Conservation (phyloP, 371 early-diverging fungal genomes). For the Dinochytrium kinnereticum region DNA sequence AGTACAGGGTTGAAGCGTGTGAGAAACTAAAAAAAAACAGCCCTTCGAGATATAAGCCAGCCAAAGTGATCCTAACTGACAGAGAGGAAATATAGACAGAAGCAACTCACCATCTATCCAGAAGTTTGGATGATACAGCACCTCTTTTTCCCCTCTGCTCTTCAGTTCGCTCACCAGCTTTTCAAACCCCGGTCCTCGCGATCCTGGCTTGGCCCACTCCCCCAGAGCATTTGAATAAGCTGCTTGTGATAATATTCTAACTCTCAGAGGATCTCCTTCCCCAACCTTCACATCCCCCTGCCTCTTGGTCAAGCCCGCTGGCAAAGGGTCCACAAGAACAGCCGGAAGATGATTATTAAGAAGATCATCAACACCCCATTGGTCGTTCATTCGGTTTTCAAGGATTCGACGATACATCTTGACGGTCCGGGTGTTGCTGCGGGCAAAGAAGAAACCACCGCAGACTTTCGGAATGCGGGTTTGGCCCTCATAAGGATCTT, state of each 20-base stretch:
- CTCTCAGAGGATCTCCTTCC: neutral
- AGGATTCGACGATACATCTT: constrained; percentile 2
- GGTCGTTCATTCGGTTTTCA: constrained; percentile 12
- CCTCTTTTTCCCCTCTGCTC: constrained; percentile 14
- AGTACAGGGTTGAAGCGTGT: too few relatives aligned
- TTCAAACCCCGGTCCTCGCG: neutral
- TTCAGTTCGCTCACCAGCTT: neutral
- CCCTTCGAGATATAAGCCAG: too few relatives aligned
- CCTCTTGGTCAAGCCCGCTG: constrained; percentile 10
- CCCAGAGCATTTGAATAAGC: constrained; percentile 16
- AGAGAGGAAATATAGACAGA: too few relatives aligned
- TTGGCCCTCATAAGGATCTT: constrained; percentile 24
- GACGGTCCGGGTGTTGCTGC: constrained; percentile 5
- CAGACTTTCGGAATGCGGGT: constrained; percentile 22
- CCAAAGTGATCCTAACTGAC: too few relatives aligned
- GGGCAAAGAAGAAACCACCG: constrained; percentile 28
- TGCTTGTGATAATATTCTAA: constrained; percentile 23
- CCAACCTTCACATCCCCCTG: neutral
- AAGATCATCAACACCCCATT: constrained; percentile 25
- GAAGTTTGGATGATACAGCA: constrained; percentile 26
- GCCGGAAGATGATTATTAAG: constrained; percentile 12
- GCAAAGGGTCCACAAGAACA: constrained; percentile 29
- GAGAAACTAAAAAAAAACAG: too few relatives aligned
- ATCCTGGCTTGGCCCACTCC: neutral
- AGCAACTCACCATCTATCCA: constrained; percentile 4